Conservation (phyloP, 1,139 yeast species). For the Hemisphaericaspora xylofermentans region DNA sequence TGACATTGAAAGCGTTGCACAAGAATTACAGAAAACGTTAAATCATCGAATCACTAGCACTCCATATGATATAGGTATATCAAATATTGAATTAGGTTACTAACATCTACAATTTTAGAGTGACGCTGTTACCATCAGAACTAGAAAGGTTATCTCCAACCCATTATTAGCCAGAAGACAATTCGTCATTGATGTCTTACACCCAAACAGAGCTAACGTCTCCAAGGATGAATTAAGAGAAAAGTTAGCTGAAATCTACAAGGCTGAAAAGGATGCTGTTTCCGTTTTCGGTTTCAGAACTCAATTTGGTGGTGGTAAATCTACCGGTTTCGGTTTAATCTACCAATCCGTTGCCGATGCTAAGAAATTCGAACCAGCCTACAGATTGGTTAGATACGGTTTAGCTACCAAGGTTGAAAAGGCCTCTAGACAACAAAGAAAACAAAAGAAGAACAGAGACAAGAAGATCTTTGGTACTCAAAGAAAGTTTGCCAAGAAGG, state of each 20-base stretch:
- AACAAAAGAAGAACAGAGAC: constrained; percentile 99
- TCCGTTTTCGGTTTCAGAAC: constrained; percentile 99
- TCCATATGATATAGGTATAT: no score
- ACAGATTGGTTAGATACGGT: constrained; percentile 99
- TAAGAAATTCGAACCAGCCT: constrained; percentile 97
- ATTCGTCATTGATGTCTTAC: constrained; percentile 98
- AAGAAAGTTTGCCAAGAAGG: constrained; percentile 88
- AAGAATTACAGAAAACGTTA: no score
- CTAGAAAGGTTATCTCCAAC: constrained; percentile 99
- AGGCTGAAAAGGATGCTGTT: constrained; percentile 97
- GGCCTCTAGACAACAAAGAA: constrained; percentile 99
- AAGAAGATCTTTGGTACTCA: constrained; percentile 99
- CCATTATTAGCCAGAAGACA: constrained; percentile 99
- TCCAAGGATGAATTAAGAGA: constrained; percentile 99
- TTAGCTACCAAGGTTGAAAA: constrained; percentile 94
- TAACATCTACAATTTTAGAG: constrained; percentile 42
- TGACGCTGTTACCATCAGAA: constrained; percentile 99
- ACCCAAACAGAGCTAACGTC: constrained; percentile 99
- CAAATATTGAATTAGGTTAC: no score
- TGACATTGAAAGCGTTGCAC: no score
- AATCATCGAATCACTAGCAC: no score
- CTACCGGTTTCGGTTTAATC: constrained; percentile 98
- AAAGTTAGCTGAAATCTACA: constrained; percentile 94
- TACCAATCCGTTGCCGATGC: constrained; percentile 98
- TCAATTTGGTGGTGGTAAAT: constrained; percentile 99